phyloP scores from a whole-genome alignment of 805 yeast genomes.

The Nadsonia fulvescens region DNA sequence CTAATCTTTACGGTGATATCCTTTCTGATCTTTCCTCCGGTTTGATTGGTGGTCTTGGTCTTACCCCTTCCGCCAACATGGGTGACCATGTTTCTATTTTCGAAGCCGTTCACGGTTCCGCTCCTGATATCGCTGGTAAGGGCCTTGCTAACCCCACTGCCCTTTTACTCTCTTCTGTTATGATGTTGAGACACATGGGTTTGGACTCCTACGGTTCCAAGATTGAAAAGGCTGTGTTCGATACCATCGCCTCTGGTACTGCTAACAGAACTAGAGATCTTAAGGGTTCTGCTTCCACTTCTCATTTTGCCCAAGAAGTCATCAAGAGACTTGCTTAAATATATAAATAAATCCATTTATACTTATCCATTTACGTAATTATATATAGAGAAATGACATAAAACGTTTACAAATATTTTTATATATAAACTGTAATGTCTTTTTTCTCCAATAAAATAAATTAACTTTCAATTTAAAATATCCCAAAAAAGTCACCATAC shows the following conservation, averaged over 20 bases:
- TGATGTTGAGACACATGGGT: conserved; percentile 99
- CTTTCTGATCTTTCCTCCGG: conserved; percentile 96
- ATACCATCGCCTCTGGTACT: conserved; percentile 86
- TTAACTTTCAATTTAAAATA: no score
- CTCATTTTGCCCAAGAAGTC: conserved; percentile 82
- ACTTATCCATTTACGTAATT: no score
- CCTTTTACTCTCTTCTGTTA: conserved; percentile 79
- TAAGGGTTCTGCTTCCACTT: conserved; percentile 79
- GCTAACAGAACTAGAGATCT: conserved; percentile 94
- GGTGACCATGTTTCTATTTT: conserved; percentile 95
- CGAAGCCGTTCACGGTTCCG: conserved; percentile 99
- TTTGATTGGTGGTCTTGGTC: conserved; percentile 95
- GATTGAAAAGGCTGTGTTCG: conserved; percentile 72
- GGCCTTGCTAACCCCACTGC: conserved; percentile 99
- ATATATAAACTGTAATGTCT: no score
- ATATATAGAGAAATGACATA: no score
- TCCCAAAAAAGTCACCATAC: no score
- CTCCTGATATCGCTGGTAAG: conserved; percentile 98
- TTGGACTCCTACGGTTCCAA: conserved; percentile 62
- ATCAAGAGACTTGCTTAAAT: conserved; percentile 38
- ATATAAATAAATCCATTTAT: no score
- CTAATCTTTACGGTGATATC: conserved; percentile 97
- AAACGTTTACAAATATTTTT: no score
- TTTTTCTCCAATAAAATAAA: no score
- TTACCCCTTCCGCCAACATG: conserved; percentile 98